Evolutionary conservation across 352 stramenopile genomes (phyloP).

Genomic region (Phytophthora sojae): DNA sequence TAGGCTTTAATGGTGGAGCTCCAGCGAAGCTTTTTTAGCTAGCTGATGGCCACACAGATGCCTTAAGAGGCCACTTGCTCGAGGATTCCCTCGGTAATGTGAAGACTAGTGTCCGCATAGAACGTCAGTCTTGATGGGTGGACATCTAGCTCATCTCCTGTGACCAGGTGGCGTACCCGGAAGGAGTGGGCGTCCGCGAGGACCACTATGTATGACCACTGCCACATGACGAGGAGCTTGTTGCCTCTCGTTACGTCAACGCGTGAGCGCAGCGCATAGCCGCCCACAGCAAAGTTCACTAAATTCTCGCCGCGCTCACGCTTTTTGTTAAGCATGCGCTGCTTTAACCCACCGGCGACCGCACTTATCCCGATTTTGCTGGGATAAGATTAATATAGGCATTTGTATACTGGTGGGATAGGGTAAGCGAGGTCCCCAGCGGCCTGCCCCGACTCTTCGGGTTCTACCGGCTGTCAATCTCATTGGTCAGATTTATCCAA

Average conservation of each 20-base stretch:
- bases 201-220: constrained; percentile 6
- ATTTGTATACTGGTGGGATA: no score
- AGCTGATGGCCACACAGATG: constrained; percentile 1
- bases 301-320: constrained; percentile 2
- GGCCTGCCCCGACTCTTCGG: no score
- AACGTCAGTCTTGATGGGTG: constrained; percentile 14
- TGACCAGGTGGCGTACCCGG: constrained; percentile 14
- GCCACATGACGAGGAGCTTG: constrained; percentile 17
- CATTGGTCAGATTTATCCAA: no score
- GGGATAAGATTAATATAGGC: no score
- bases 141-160: constrained; percentile 9
- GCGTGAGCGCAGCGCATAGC: constrained; percentile 11
- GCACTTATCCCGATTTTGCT: no score
- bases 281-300: constrained; percentile 17
- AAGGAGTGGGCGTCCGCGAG: constrained; percentile 12
- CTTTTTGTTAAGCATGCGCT: constrained; percentile 11
- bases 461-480: no score
- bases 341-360: background rate
- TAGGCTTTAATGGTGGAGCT: background rate
- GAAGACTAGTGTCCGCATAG: constrained; percentile 8
- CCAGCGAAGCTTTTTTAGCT: background rate
- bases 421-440: no score
- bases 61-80: constrained; percentile 10
- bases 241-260: constrained; percentile 5
- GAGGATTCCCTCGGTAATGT: constrained; percentile 5